A percentile compares a stretch with the other conserved stretches of the same genome.
Conservation (phyloP, 2,329 filamentous ascomycete species). For the Aspergillus jensenii region DNA sequence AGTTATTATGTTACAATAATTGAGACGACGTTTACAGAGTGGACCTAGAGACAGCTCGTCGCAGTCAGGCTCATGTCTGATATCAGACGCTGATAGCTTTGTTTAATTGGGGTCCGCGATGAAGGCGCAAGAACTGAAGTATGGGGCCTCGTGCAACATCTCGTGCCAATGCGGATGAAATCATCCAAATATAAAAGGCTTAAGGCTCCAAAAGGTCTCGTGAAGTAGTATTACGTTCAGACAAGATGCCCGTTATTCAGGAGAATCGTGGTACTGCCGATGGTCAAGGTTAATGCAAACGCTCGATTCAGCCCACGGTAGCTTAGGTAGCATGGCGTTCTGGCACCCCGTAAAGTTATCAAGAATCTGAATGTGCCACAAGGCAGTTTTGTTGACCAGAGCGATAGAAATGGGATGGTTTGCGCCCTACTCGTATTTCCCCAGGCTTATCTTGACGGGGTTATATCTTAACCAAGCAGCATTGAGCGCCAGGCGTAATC, state of each 20-base stretch:
- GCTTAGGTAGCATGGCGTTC: not conserved
- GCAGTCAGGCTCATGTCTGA: not conserved
- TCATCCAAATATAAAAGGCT: too few species aligned
- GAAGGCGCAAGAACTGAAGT: not conserved
- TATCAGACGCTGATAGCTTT: not conserved
- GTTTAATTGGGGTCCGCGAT: not conserved
- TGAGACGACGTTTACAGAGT: not conserved
- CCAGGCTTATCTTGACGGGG: not conserved
- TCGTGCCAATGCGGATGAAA: too few species aligned
- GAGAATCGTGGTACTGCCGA: not conserved
- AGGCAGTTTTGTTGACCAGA: not conserved
- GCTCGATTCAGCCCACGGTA: not conserved
- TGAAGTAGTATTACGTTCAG: not conserved
- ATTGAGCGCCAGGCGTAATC: not conserved
- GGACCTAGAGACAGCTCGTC: not conserved
- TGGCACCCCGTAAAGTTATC: not conserved
- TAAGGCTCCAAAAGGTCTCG: too few species aligned
- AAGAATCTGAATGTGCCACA: not conserved
- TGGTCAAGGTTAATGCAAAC: not conserved
- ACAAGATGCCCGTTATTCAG: not conserved
- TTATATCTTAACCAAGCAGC: not conserved
- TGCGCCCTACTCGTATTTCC: constrained; percentile 1
- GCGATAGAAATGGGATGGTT: not conserved
- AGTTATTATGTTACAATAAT: not conserved
- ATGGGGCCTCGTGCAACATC: not conserved